These are phyloP conservation scores for Endoconidiophora laricicola DNA, from an alignment of 2,329 filamentous ascomycete species.

Conservation along the genomic window DNA sequence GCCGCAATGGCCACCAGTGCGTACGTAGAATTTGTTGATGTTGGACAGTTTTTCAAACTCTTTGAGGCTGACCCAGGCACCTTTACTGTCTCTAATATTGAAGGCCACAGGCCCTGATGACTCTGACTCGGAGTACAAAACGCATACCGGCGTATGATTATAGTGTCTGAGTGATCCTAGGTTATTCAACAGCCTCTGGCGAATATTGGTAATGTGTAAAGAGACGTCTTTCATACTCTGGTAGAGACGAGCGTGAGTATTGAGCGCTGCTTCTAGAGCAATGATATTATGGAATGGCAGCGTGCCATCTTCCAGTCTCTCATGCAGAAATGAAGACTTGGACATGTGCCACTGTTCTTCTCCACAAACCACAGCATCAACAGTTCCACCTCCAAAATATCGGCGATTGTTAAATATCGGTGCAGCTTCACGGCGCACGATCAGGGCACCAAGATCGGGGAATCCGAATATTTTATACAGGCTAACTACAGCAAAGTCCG, in stretches of 20 bases:
- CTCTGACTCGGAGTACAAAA: constrained; percentile 38
- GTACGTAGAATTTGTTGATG: constrained; percentile 63
- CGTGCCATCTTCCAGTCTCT: constrained; percentile 50
- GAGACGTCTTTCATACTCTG: constrained; percentile 46
- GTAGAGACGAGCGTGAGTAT: constrained; percentile 38
- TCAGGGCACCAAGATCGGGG: constrained; percentile 43
- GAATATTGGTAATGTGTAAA: constrained; percentile 52
- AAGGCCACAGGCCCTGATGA: constrained; percentile 70
- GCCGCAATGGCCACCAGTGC: constrained; percentile 83
- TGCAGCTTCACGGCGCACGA: constrained; percentile 38
- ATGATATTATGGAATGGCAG: constrained; percentile 49
- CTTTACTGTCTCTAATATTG: constrained; percentile 54
- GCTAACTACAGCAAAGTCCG: constrained; percentile 44
- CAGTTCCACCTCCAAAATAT: constrained; percentile 55
- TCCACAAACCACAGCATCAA: constrained; percentile 31
- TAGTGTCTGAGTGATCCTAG: constrained; percentile 47
- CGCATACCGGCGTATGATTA: constrained; percentile 50
- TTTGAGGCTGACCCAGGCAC: constrained; percentile 60
- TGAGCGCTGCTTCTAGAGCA: constrained; percentile 42
- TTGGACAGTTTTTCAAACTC: constrained; percentile 79
- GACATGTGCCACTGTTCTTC: constrained; percentile 22
- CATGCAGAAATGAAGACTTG: constrained; percentile 29
- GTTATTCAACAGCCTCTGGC: constrained; percentile 38
- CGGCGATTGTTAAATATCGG: constrained; percentile 36
- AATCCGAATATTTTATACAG: constrained; percentile 55